These are phyloP conservation scores for Gymnopilus dilepis DNA, from an alignment of 768 basidiomycete genomes.

Conservation along the genomic window DNA sequence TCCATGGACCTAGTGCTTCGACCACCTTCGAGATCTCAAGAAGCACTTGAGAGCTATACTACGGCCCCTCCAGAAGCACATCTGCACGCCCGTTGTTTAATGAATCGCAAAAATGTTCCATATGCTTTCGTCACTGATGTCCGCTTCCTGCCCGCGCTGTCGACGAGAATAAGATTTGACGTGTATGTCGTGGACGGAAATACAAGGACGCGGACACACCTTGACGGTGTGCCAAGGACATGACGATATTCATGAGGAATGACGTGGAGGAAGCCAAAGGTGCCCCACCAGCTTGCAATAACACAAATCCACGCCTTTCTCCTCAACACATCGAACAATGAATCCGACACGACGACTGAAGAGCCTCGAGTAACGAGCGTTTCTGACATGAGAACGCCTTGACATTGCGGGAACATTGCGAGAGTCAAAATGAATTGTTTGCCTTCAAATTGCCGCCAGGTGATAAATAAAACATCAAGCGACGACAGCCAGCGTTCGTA, in stretches of 20 bases:
- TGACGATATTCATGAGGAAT: background rate
- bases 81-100: conserved; percentile 1
- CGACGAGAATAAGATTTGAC: conserved; percentile 11
- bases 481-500: background rate
- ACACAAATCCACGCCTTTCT: background rate
- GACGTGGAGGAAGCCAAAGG: background rate
- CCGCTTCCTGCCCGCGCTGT: conserved; percentile 21
- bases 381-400: conserved; percentile 4
- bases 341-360: background rate
- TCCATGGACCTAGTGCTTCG: conserved; percentile 9
- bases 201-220: background rate
- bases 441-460: background rate
- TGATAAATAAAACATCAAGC: conserved; percentile 2
- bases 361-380: background rate
- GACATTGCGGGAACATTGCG: conserved; percentile 8
- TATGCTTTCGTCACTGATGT: conserved; percentile 18
- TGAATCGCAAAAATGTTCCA: conserved; percentile 12
- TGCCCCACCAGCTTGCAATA: background rate
- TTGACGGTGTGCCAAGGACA: conserved; percentile 3
- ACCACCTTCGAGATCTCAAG: conserved; percentile 6
- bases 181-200: conserved; percentile 8
- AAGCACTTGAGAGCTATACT: conserved; percentile 14
- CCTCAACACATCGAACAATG: background rate
- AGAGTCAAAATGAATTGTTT: conserved; percentile 5
- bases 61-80: conserved; percentile 6